These are phyloP conservation scores for Wallacemonas sp. DNA, from an alignment of 208 protist species.

Conservation along the genomic window DNA sequence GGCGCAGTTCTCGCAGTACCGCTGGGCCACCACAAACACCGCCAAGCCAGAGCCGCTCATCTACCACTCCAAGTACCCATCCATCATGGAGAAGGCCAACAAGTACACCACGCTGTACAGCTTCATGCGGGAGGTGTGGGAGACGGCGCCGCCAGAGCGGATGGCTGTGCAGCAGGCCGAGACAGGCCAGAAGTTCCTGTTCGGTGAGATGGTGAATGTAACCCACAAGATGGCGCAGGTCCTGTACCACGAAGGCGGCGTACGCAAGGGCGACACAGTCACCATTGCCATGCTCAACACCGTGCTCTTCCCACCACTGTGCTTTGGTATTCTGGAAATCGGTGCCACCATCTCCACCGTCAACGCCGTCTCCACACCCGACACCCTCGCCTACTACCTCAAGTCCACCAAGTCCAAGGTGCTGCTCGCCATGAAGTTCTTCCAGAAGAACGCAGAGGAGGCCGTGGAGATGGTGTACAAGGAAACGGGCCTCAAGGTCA, in stretches of 20 bases:
- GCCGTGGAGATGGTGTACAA: constrained; percentile 33
- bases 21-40: too few species aligned
- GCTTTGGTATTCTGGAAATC: constrained; percentile 39
- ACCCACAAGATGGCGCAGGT: constrained; percentile 31
- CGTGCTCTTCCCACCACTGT: constrained; percentile 26
- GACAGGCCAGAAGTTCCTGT: constrained; percentile 29
- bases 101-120: constrained; percentile 27
- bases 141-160: constrained; percentile 20
- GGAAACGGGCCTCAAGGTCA: constrained; percentile 29
- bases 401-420: constrained; percentile 33
- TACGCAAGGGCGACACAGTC: constrained; percentile 49
- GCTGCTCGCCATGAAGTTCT: constrained; percentile 33
- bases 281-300: constrained; percentile 38
- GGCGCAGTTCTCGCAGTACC: neutral
- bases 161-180: constrained; percentile 26
- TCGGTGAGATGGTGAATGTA: constrained; percentile 25
- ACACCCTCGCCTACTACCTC: constrained; percentile 38
- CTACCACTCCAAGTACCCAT: constrained; percentile 34
- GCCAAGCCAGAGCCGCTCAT: too few species aligned
- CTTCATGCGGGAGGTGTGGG: constrained; percentile 33
- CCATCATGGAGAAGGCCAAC: constrained; percentile 18
- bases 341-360: constrained; percentile 33
- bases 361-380: constrained; percentile 30
- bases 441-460: constrained; percentile 31
- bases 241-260: constrained; percentile 33